Conservation (phyloP, 495 filamentous ascomycete species). For the Xylaria intraflava region DNA sequence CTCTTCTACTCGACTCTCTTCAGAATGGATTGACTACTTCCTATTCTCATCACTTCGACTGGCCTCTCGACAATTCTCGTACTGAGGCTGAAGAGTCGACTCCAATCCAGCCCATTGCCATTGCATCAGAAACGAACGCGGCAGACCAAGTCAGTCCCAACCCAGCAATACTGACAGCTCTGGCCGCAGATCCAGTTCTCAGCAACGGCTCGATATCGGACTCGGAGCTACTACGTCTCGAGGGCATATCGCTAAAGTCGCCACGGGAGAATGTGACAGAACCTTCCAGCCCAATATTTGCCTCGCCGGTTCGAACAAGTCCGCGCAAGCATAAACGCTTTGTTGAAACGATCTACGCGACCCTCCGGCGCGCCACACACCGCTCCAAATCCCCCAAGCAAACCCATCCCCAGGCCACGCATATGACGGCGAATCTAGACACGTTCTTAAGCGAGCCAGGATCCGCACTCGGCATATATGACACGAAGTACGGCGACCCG, state of each 20-base stretch:
- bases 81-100: not conserved
- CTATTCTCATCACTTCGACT: slow-evolving; percentile 14
- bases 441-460: slow-evolving; percentile 6
- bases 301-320: slow-evolving; percentile 5
- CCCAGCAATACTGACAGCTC: slow-evolving; percentile 8
- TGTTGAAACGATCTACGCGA: slow-evolving; percentile 17
- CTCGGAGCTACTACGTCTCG: slow-evolving; percentile 41
- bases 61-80: not conserved
- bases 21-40: slow-evolving; percentile 13
- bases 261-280: slow-evolving; percentile 23
- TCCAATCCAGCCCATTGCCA: not conserved
- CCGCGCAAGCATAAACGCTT: slow-evolving; percentile 22
- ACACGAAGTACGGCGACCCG: slow-evolving; percentile 15
- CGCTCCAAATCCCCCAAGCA: slow-evolving; percentile 17
- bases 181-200: slow-evolving; percentile 19
- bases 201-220: slow-evolving; percentile 39
- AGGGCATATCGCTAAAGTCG: slow-evolving; percentile 39
- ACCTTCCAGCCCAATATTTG: slow-evolving; percentile 14
- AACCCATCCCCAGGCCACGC: not conserved
- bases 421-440: slow-evolving; percentile 4
- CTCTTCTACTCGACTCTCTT: slow-evolving; percentile 21
- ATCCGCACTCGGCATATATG: slow-evolving; percentile 9
- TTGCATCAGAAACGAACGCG: not conserved
- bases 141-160: slow-evolving; percentile 11
- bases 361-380: slow-evolving; percentile 17